Percentiles rank a stretch among this genome's conserved stretches.
Evolutionary conservation across 805 yeast species (phyloP).

Genomic region (Candida jianshihensis): DNA sequence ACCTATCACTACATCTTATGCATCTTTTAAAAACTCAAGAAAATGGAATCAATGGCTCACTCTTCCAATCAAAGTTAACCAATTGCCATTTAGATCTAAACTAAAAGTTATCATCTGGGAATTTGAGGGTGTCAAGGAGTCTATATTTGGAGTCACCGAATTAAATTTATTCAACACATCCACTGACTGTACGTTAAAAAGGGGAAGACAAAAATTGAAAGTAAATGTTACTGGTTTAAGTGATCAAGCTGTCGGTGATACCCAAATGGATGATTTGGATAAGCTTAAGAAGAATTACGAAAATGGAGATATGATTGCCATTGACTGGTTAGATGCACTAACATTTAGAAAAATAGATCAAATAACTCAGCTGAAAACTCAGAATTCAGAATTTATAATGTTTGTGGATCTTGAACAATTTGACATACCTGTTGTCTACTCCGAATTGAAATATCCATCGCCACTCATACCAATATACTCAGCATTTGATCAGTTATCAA

Average conservation of each 20-base stretch:
- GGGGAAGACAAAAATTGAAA: slow-evolving; percentile 60
- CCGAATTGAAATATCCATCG: slow-evolving; percentile 43
- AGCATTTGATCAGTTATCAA: slow-evolving; percentile 35
- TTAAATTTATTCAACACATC: slow-evolving; percentile 49
- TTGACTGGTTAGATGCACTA: slow-evolving; percentile 71
- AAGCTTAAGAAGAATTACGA: slow-evolving; percentile 53
- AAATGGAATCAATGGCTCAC: slow-evolving; percentile 70
- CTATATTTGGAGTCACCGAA: slow-evolving; percentile 55
- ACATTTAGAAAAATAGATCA: slow-evolving; percentile 44
- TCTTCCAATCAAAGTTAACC: slow-evolving; percentile 65
- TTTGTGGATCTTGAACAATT: slow-evolving; percentile 56
- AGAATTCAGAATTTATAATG: slow-evolving; percentile 30
- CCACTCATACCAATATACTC: slow-evolving; percentile 30
- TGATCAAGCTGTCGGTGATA: slow-evolving; percentile 20
- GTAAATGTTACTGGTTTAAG: slow-evolving; percentile 33
- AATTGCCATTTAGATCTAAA: slow-evolving; percentile 57
- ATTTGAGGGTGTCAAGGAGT: slow-evolving; percentile 44
- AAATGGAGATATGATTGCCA: slow-evolving; percentile 52
- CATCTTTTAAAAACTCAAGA: slow-evolving; percentile 36
- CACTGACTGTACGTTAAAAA: slow-evolving; percentile 53
- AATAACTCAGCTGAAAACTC: slow-evolving; percentile 15
- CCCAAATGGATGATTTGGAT: slow-evolving; percentile 44
- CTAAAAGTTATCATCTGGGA: slow-evolving; percentile 64
- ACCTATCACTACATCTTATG: slow-evolving; percentile 44
- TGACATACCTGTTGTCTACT: slow-evolving; percentile 65